Base-by-base conservation (phyloP, 176 grass and related monocot genomes). In the Carex cristatella region DNA sequence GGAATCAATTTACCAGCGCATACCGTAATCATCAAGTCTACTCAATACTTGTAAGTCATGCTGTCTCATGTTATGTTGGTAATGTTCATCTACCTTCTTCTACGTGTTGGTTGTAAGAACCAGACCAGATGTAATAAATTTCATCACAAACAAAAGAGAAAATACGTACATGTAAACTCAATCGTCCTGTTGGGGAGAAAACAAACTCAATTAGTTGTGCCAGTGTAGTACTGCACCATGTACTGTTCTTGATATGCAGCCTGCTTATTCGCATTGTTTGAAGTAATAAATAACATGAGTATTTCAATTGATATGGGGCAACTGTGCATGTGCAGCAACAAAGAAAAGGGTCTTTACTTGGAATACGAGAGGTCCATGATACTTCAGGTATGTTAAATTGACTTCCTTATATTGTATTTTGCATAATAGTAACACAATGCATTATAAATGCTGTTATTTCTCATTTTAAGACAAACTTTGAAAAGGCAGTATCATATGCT, bases 351-450 rank as follows among this genome's bases (percentile, higher is more conserved):
- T 14, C 76, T 86, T 11, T 98, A 90, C 79, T 70, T 89, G 83
- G 95, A 98, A 88, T 98, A 98, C 87, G 95, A 98, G 69, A 91
- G 89, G 58, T 98, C 95, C 81, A 98, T 98, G 93, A 84, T 98
- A 65, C 88, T 92, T 89, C 93, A 95, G 88, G 93, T 92, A n/a
- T 44, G 30, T 40, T 83, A 38, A 49, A 74, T 86, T 77, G 19
- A 40, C 18, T 60, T 33, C 56, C 76, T 65, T 42, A 70, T 84
- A 65, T 53, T 66, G 16, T 60, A 33, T 63, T 54, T 83, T 67
- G 23, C 33, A 31, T 83, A 51, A 30, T 65, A 54, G 40, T 54
- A 85, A 61, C 83, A 35, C 38, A 72, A 27, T 60, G 12, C 61
- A 51, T 67, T 37, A 32, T 49, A 51, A 40, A 65, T 6, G 5